Evolutionary conservation across 306 rosid species (phyloP), one percentile per base, ranked within the genome.

Genomic region (Datisca glomerata): DNA sequence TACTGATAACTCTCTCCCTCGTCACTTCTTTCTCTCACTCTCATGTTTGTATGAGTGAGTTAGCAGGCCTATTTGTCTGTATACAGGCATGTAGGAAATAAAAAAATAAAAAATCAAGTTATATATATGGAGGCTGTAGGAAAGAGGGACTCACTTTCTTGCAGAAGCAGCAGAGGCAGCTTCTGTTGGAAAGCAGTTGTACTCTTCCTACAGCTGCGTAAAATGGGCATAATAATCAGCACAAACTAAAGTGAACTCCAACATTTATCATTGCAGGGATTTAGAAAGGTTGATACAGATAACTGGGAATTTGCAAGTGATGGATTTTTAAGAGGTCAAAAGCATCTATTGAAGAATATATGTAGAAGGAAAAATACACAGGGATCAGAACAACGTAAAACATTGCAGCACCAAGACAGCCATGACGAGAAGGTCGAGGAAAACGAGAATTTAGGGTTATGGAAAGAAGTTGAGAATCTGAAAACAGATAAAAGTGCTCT

Each of bases 391-490:
- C 83, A 78, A 55, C 76, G 49, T 40, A 68, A 68, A 43, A 29
- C 63, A 18, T 29, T 23, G 21, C 68, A 56, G 33, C 67, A 57
- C 61, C 59, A 61, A 23, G 81, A 70, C 27, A 57, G 38, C n/a
- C 48, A 49, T 20, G 80, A 70, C 13, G 60, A 40, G 42, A 44
- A 66, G 6, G 47, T 36, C 6, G 72, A 64, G 59, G 69, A 63
- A 17, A 51, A 32, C 24, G 53, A 47, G 4, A 41, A 49, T 55
- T 32, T 55, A 0, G 55, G 51, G 58, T 71, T 84, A 2, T 61
- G 78, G 81, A 91, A 72, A 59, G 94, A 84, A 66, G 73, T 91
- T 21, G 96, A 84, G 85, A 80, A 51, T 65, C 77, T 91, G 36
- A 91, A 84, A 69, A 69, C 54, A 2, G 86, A 68, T 52, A 91